Evolutionary conservation across 495 filamentous ascomycete genomes (phyloP).

Genomic region (Clavariopsis aquatica): DNA sequence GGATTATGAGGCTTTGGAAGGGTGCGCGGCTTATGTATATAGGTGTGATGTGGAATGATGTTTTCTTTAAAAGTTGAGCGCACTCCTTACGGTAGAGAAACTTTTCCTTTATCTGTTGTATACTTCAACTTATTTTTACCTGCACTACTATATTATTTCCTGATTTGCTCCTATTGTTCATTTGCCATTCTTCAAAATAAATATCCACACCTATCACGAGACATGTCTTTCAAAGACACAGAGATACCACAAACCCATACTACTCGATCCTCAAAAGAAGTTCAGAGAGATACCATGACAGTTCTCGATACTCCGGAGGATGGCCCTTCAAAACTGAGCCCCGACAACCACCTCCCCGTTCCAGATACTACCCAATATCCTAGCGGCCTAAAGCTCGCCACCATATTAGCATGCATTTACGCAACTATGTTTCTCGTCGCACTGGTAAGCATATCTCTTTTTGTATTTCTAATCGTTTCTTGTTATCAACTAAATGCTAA

Average conservation of each 20-base stretch:
- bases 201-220: not conserved
- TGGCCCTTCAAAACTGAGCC: no score
- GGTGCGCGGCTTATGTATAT: not conserved
- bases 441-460: not conserved
- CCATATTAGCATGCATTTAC: constrained; percentile 43
- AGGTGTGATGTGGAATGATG: no score
- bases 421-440: constrained; percentile 18
- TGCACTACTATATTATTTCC: not conserved
- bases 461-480: not conserved
- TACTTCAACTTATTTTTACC: no score
- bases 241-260: not conserved
- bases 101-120: no score
- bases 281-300: not conserved
- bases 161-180: not conserved
- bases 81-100: no score
- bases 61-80: no score
- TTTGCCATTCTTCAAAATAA: not conserved
- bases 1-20: not conserved
- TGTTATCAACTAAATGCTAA: not conserved
- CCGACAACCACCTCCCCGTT: not conserved
- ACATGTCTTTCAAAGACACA: not conserved
- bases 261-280: not conserved
- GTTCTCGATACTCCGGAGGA: no score
- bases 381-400: constrained; percentile 44
- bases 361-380: constrained; percentile 34